Percentiles rank a stretch among this genome's conserved stretches.
Conservation (phyloP, 192 early-diverging fungal genomes). For the Cladochytrium replicatum region DNA sequence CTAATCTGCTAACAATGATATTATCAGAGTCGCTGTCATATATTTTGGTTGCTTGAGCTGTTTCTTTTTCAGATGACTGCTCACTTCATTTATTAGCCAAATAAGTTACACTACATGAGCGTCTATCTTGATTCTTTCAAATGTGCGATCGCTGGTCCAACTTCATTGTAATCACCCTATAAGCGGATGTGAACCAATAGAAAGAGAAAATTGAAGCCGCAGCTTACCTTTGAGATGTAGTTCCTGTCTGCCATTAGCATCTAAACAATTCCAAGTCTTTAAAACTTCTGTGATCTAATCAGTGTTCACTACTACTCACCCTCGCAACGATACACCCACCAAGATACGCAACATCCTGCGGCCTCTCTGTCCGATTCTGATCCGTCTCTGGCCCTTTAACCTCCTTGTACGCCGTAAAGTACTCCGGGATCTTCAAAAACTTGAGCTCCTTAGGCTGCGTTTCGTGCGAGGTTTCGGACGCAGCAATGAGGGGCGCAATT, state of each 20-base stretch:
- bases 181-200: conserved; percentile 42
- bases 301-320: conserved; percentile 30
- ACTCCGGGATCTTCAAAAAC: conserved; percentile 76
- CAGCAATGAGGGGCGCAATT: conserved; percentile 47
- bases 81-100: too few species aligned
- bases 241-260: not conserved
- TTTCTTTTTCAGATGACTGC: too few species aligned
- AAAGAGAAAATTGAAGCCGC: not conserved
- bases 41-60: too few species aligned
- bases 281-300: not conserved
- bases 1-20: too few species aligned
- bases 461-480: conserved; percentile 77
- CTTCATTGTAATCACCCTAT: conserved; percentile 86
- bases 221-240: conserved; percentile 23
- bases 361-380: conserved; percentile 21
- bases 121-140: conserved; percentile 24
- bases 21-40: too few species aligned
- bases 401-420: conserved; percentile 70
- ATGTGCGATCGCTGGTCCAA: conserved; percentile 69
- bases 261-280: not conserved
- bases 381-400: not conserved
- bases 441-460: conserved; percentile 74
- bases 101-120: too few species aligned
- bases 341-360: conserved; percentile 61
- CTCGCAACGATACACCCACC: conserved; percentile 84